phyloP scores from a whole-genome alignment of 768 basidiomycete genomes.

The Auricularia sp. region DNA sequence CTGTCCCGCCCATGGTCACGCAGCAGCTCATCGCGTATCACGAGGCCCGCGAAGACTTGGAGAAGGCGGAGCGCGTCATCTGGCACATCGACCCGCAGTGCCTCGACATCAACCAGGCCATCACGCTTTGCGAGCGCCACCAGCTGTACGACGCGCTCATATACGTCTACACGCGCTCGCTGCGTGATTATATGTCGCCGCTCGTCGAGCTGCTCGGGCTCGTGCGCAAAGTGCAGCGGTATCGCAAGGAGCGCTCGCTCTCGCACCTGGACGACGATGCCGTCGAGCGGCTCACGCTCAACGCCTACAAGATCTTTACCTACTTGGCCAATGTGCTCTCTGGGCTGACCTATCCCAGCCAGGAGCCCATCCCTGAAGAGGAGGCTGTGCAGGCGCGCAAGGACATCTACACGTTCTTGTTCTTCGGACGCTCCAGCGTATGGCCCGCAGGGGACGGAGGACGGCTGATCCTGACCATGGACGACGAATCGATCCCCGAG shows the following conservation, averaged over 20 bases:
- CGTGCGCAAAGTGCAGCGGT: constrained; percentile 55
- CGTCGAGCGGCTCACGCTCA: constrained; percentile 21
- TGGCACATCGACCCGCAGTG: constrained; percentile 92
- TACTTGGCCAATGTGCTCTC: constrained; percentile 75
- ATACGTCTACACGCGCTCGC: constrained; percentile 83
- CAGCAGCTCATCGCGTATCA: constrained; percentile 75
- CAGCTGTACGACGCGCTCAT: constrained; percentile 88
- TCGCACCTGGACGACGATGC: constrained; percentile 7
- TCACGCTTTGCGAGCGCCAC: constrained; percentile 72
- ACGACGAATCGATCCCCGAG: constrained; percentile 64
- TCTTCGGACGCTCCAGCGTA: constrained; percentile 64
- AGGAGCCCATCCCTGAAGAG: constrained; percentile 51
- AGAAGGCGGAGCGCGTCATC: constrained; percentile 77
- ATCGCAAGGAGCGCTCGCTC: constrained; percentile 24
- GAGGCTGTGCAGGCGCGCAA: constrained; percentile 62
- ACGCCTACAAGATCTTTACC: constrained; percentile 86
- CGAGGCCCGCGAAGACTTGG: constrained; percentile 56
- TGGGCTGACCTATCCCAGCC: constrained; percentile 81
- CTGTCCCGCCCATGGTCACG: constrained; percentile 79
- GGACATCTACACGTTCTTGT: constrained; percentile 72
- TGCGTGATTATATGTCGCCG: constrained; percentile 83
- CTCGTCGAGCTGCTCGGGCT: constrained; percentile 75
- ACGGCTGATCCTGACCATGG: constrained; percentile 61
- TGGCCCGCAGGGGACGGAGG: constrained; percentile 72
- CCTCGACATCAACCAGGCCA: constrained; percentile 88